Evolutionary conservation across 768 basidiomycete species (phyloP).

Genomic region (Leccinellum albellum): DNA sequence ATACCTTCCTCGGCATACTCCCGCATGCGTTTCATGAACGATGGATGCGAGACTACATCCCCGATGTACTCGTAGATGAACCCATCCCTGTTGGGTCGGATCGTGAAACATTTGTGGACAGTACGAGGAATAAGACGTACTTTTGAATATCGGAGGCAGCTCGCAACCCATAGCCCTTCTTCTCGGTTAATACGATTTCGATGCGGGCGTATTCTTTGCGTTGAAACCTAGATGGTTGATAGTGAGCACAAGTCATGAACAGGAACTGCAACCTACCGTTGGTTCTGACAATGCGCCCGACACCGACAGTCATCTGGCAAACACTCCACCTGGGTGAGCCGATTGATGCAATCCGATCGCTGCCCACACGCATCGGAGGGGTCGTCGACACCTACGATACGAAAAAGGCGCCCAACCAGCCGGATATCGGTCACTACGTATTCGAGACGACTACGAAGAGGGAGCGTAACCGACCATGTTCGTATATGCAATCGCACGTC

Average conservation of each 20-base stretch:
- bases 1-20: slow-evolving; percentile 92
- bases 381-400: slow-evolving; percentile 52
- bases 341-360: slow-evolving; percentile 92
- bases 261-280: slow-evolving; percentile 55
- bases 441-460: slow-evolving; percentile 21
- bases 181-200: slow-evolving; percentile 88
- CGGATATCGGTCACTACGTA: slow-evolving; percentile 28
- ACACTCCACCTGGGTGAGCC: slow-evolving; percentile 96
- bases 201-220: slow-evolving; percentile 80
- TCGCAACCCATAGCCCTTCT: slow-evolving; percentile 92
- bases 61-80: slow-evolving; percentile 99
- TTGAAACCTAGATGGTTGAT: slow-evolving; percentile 63
- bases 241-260: neutral
- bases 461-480: slow-evolving; percentile 60
- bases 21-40: slow-evolving; percentile 91
- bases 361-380: slow-evolving; percentile 75
- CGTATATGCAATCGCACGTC: slow-evolving; percentile 90
- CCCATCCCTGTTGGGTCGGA: slow-evolving; percentile 54
- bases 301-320: slow-evolving; percentile 86
- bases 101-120: neutral
- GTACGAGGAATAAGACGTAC: slow-evolving; percentile 38
- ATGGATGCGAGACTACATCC: slow-evolving; percentile 83
- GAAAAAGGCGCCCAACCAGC: slow-evolving; percentile 21
- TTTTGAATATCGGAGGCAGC: slow-evolving; percentile 63
- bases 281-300: slow-evolving; percentile 80